phyloP scores from a whole-genome alignment of 2,329 filamentous ascomycete species.

The Aciculosporium take region DNA sequence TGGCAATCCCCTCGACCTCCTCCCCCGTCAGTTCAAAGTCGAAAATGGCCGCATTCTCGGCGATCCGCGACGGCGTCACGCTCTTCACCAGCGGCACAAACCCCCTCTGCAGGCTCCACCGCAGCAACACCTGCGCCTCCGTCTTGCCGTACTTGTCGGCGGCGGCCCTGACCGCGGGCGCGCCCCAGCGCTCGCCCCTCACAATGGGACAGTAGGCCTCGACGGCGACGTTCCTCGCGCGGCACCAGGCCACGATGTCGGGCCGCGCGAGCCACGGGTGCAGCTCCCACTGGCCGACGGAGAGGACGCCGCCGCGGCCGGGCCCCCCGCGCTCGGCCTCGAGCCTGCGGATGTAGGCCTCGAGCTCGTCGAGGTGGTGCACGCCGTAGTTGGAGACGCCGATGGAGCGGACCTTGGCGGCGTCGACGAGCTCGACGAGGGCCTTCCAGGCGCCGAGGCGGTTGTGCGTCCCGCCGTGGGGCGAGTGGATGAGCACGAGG shows the following conservation, averaged over 20 bases:
- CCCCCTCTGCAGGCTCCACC: conserved; percentile 72
- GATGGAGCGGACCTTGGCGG: conserved; percentile 45
- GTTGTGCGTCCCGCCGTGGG: conserved; percentile 39
- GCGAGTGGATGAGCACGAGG: conserved; percentile 48
- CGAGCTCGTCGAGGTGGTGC: conserved; percentile 46
- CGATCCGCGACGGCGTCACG: conserved; percentile 51
- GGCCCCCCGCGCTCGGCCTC: conserved; percentile 45
- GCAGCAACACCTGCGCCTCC: conserved; percentile 62
- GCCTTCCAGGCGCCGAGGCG: conserved; percentile 49
- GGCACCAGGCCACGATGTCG: conserved; percentile 69
- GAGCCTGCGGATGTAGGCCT: conserved; percentile 43
- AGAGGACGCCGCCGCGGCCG: conserved; percentile 57
- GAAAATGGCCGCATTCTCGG: conserved; percentile 43
- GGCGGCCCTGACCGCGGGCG: conserved; percentile 48
- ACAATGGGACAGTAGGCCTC: conserved; percentile 51
- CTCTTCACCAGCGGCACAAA: conserved; percentile 63
- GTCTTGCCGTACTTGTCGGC: conserved; percentile 60
- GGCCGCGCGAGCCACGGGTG: conserved; percentile 76
- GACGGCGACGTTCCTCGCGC: conserved; percentile 44
- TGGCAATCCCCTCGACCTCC: conserved; percentile 36
- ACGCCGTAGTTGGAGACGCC: conserved; percentile 54
- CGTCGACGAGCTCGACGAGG: conserved; percentile 48
- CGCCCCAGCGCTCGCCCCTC: conserved; percentile 55
- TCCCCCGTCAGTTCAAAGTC: conserved; percentile 41
- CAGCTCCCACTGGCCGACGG: conserved; percentile 77